Evolutionary conservation across 495 filamentous ascomycete genomes (phyloP), one percentile per base, ranked within the genome.

Genomic region (Pyrenopolyporus hunteri): DNA sequence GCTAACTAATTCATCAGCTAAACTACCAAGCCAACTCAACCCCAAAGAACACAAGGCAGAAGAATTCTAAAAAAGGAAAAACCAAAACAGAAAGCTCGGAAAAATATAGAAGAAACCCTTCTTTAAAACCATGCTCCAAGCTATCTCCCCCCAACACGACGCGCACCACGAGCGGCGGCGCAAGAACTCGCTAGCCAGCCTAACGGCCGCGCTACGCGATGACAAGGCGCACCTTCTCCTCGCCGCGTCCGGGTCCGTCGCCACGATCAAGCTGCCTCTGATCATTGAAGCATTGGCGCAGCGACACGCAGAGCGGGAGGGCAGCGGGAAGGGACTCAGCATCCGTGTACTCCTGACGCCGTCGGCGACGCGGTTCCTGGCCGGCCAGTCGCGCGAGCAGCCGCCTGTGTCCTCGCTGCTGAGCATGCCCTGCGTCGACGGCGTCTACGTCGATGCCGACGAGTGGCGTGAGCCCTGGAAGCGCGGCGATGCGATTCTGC

Each of bases 221-320:
- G 74, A 76, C 26, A 92, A 89, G 69, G 76, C 76, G 14, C 90
- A 98, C 71, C 81, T 97, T 11, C 85, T 97, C 14, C 83, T 97
- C 36, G 89, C 88, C 39, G 88, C 87, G 16, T 85, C 36, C 35
- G 62, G 77, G 35, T 82, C 79, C 8, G 92, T 97, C 29, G 93
- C 93, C 40, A 92, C 92, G 6, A 94, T 97, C 74, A 97, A 97
- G 67, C 81, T 97, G 22, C 89, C 89, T 4, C 79, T 82, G 51
- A 92, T 97, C 49, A 70, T 89, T 43, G 50, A 76, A 8, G 73
- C 84, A 1, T 80, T 97, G 4, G 75, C 79, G 46, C 40, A 40
- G 7, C 33, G 22, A 14, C 61, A 64, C 37, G 14, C 35, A n/a
- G 11, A 25, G 5, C 8, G 39, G 6, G 9, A 25, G 5, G 6